These are phyloP conservation scores for Brasilioporus rufonigricans DNA, from an alignment of 768 basidiomycete species.

Conservation along the genomic window DNA sequence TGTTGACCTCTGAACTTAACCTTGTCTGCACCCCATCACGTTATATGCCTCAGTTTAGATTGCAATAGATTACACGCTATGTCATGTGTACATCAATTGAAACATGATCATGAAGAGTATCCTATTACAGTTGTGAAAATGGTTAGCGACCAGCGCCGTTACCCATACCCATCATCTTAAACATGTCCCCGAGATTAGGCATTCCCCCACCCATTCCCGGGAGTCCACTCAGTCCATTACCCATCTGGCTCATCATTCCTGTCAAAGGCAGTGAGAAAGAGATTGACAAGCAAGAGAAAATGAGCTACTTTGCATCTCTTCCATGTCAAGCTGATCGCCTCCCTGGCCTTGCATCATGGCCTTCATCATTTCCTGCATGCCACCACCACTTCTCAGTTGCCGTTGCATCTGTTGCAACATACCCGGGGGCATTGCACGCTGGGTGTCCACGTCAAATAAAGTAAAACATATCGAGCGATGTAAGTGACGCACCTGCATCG, in stretches of 20 bases:
- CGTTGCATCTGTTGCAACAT: conserved; percentile 93
- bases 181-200: conserved; percentile 73
- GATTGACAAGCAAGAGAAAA: conserved; percentile 3
- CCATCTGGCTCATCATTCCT: conserved; percentile 93
- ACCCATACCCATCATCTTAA: conserved; percentile 89
- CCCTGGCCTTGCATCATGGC: conserved; percentile 96
- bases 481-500: conserved; percentile 71
- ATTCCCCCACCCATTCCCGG: conserved; percentile 58
- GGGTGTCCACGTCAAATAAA: conserved; percentile 6
- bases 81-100: conserved; percentile 17
- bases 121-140: not conserved
- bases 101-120: not conserved
- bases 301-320: conserved; percentile 84
- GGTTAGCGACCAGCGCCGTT: conserved; percentile 37
- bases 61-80: conserved; percentile 9
- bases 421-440: conserved; percentile 94
- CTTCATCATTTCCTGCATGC: conserved; percentile 98
- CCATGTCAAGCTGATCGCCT: conserved; percentile 88
- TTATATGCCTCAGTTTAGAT: conserved; percentile 17
- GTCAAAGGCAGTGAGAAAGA: conserved; percentile 10
- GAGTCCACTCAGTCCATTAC: conserved; percentile 54
- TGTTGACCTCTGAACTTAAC: conserved; percentile 26
- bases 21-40: conserved; percentile 16
- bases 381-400: conserved; percentile 75
- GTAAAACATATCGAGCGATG: not conserved